Base-by-base conservation (phyloP, 108 stramenopile species). In the Pseudonitzschia pungens region DNA sequence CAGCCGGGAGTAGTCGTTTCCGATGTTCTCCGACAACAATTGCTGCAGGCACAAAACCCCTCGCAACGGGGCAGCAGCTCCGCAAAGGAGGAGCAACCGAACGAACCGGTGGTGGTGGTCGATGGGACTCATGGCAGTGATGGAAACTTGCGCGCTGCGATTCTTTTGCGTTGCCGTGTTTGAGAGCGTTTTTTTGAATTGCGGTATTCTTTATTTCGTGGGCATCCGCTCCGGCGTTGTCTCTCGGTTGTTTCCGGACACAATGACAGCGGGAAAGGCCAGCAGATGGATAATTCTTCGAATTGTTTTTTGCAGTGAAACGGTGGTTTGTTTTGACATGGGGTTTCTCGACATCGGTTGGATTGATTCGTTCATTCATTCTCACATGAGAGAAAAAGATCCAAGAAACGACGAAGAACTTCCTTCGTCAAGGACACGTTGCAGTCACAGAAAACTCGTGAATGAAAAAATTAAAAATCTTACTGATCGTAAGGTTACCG, bases 1-100 rank as follows among this genome's bases (percentile, higher is more conserved):
- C 21, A 77, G 0, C 20, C 31, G 40, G 22, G 76, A 77, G 43
- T 68, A 62, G 14, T 62, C 9, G 32, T 7, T 62, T 11, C 60
- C 36, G 36, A 33, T 14, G 8, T 40, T 12, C 10, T 62, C 60
- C 22, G 60, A 62, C n/a, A 62, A 33, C 4, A 62, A 40, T 15
- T 0, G 60, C 36, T 55, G 54, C 22, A 55, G 54, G 26, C 54
- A 22, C 1, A 24, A 24, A 10, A 24, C 54, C 26, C 10, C 1
- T 24, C 1, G 26, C 24, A 24, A 22, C 22, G 10, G 54, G 4
- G 26, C 12, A 22, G 26, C 54, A 2, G 20, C 36, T 6, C 4
- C 36, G 36, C 36, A 10, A 12, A 55, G 26, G 5, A 55, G 2
- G 54, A 26, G 54, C 24, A 12, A 55, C 16, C 24, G 10, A 12